Percentiles rank a stretch among this genome's conserved stretches.
Conservation (phyloP, 352 stramenopile genomes). For the Hyaloperonospora arabidopsidis region DNA sequence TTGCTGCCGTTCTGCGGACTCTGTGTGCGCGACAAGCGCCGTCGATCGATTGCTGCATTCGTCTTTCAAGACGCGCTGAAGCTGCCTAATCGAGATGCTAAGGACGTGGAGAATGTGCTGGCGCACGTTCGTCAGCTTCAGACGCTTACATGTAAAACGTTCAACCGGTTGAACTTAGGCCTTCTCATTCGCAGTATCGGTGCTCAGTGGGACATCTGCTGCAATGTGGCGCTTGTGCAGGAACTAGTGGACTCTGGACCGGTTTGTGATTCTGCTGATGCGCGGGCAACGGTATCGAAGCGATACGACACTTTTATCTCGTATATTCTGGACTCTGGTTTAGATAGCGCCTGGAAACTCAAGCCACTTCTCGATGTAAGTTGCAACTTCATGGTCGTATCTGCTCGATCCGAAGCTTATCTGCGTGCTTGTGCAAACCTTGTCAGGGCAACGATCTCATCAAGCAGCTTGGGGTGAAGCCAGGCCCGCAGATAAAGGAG, state of each 20-base stretch:
- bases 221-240: conserved; percentile 42
- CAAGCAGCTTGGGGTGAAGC: conserved; percentile 46
- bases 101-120: conserved; percentile 56
- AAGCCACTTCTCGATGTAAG: conserved; percentile 67
- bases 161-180: conserved; percentile 46
- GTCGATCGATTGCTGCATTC: conserved; percentile 34
- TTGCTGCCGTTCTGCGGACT: conserved; percentile 48
- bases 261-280: conserved; percentile 6
- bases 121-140: conserved; percentile 32
- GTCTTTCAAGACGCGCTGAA: conserved; percentile 66
- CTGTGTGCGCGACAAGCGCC: conserved; percentile 47
- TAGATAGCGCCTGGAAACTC: conserved; percentile 49
- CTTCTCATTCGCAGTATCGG: conserved; percentile 55
- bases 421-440: conserved; percentile 2
- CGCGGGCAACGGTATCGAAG: conserved; percentile 13
- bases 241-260: conserved; percentile 32
- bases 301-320: conserved; percentile 38
- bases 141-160: conserved; percentile 13
- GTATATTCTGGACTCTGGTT: conserved; percentile 21
- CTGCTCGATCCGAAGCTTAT: conserved; percentile 2
- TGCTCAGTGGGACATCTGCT: conserved; percentile 47
- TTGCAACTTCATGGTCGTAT: neutral
- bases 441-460: conserved; percentile 64
- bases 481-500: conserved; percentile 51
- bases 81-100: conserved; percentile 49